A percentile compares a stretch with the other conserved stretches of the same genome.
Evolutionary conservation across 2,329 filamentous ascomycete genomes (phyloP).

Genomic region (Cladophialophora exuberans): DNA sequence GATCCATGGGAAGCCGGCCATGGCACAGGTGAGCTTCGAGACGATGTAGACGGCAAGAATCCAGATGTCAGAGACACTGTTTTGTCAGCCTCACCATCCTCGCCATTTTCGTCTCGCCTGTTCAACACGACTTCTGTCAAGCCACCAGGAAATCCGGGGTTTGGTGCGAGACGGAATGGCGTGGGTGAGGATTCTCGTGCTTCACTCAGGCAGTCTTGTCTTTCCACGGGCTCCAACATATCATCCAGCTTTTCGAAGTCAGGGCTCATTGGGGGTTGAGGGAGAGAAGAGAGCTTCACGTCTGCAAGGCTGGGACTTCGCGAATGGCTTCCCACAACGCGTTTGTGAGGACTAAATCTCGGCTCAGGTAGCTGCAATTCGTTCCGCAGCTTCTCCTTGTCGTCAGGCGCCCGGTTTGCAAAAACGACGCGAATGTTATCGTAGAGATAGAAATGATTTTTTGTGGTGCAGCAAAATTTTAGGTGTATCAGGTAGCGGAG

Average conservation of each 20-base stretch:
- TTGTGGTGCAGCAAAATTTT: conserved; percentile 85
- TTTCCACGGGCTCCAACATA: neutral
- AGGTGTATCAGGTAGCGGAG: conserved; percentile 89
- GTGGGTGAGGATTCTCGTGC: neutral
- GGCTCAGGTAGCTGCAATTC: conserved; percentile 90
- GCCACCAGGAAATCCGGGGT: neutral
- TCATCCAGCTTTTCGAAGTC: conserved; percentile 25
- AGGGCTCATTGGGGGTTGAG: conserved; percentile 27
- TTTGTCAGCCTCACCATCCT: neutral
- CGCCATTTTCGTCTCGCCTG: neutral
- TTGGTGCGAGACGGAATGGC: neutral
- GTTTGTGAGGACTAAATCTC: conserved; percentile 81
- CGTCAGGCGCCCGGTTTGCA: conserved; percentile 92
- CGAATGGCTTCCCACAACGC: conserved; percentile 51
- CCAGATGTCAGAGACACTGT: conserved; percentile 26
- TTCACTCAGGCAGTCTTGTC: neutral
- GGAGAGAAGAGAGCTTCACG: conserved; percentile 59
- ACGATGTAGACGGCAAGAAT: conserved; percentile 28
- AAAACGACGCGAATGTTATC: conserved; percentile 94
- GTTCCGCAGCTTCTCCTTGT: conserved; percentile 87
- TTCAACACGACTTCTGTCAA: neutral
- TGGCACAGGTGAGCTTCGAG: conserved; percentile 30
- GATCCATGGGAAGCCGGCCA: conserved; percentile 17
- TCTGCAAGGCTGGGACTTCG: conserved; percentile 63
- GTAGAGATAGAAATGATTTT: conserved; percentile 85